Conservation (phyloP, 2,329 filamentous ascomycete species). For the Colletotrichum plurivorum region DNA sequence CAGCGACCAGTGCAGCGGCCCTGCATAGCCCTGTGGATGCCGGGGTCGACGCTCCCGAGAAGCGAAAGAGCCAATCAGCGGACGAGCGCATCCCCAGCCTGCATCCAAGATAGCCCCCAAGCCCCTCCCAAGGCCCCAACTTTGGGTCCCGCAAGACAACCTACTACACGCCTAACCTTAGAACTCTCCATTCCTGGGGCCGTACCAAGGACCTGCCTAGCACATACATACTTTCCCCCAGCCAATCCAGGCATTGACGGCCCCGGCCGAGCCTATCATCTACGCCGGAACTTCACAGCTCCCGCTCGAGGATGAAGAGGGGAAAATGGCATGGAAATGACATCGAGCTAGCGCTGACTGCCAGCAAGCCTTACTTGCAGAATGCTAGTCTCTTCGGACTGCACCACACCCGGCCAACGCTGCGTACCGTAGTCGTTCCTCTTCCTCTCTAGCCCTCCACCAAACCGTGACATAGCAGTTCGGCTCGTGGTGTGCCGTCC, state of each 20-base stretch:
- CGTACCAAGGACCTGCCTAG: not conserved
- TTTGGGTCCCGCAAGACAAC: not conserved
- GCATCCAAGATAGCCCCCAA: not conserved
- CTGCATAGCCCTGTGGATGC: slow-evolving; percentile 24
- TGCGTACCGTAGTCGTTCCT: slow-evolving; percentile 1
- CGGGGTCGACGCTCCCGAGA: slow-evolving; percentile 11
- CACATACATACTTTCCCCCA: not conserved
- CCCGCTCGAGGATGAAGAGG: not conserved
- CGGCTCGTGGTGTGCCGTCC: not conserved
- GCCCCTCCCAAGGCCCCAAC: not conserved
- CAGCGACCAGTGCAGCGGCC: slow-evolving; percentile 1
- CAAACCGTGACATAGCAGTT: slow-evolving; percentile 13
- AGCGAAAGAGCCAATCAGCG: slow-evolving; percentile 19
- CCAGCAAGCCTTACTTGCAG: slow-evolving; percentile 1
- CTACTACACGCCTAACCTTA: not conserved
- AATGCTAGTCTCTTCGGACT: slow-evolving; percentile 9
- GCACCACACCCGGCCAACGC: slow-evolving; percentile 17
- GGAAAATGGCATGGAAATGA: not conserved
- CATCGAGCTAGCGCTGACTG: slow-evolving; percentile 26
- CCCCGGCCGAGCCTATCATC: slow-evolving; percentile 8
- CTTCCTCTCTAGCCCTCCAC: not conserved
- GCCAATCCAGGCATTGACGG: slow-evolving; percentile 4
- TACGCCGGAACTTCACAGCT: no score
- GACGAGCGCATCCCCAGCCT: slow-evolving; percentile 10
- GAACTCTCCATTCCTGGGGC: not conserved